Base-by-base conservation (phyloP, 1,284 basidiomycete species). In the Coniferiporia sulphurascens region DNA sequence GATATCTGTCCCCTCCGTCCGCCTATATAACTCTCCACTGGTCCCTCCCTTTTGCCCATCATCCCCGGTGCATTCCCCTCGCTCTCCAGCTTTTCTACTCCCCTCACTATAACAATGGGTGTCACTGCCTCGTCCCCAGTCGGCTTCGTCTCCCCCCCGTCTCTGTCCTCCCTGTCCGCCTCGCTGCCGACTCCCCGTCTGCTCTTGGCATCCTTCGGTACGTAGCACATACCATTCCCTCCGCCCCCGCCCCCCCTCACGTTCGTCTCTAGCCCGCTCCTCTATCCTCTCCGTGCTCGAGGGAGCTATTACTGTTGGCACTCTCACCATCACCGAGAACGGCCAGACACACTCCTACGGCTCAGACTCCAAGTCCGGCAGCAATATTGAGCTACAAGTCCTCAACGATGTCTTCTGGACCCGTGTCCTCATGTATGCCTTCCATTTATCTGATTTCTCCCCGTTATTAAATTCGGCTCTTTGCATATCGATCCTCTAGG, bases 401-500 rank as follows among this genome's bases (percentile, higher is more conserved):
- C 69, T 81, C 34, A 85, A 82, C 69, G 82, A 87, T 59, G 81
- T 84, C 65, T 95, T 95, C 70, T 95, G 93, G 93, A 76, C 85
- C 48, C 83, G 92, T 49, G 76, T 89, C 46, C 74, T 89, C 62
- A 69, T 87, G 84, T 86, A 70, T 69, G 85, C 75, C 13, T 56
- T 48, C 58, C 53, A 55, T 60, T 19, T 27, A 48, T 55, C 56
- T 22, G 9, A 50, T 45, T 17, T 45, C 38, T 21, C 9, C 7
- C 21, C 32, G 17, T 60, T 27, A 51, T 54, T 55, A 50, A 55
- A 41, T n/a, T n/a, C 15, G 38, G 15, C 38, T 46, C 44, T 48
- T 58, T 32, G 15, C 41, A 4, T 32, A 21, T 53, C 50, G 17
- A 46, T 46, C 13, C 8, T 55, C 19, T 63, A 87, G 85, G 62